Evolutionary conservation across 1,284 basidiomycete species (phyloP).

Genomic region (Marasmius sp.): DNA sequence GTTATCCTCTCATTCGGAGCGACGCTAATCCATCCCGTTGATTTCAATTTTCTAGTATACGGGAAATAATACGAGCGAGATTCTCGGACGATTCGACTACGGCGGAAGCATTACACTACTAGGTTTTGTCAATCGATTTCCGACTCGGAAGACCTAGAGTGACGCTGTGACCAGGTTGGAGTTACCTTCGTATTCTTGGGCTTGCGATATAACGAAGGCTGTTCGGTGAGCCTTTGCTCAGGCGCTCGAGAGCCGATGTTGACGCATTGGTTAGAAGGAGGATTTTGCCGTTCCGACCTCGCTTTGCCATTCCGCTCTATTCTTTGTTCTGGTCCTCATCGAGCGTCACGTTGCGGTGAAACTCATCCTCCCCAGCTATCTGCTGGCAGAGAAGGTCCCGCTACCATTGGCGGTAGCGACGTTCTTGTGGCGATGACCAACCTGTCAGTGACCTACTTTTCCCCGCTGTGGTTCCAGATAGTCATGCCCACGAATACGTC

Average conservation of each 20-base stretch:
- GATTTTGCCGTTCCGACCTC: conserved; percentile 56
- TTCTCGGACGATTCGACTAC: conserved; percentile 62
- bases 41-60: conserved; percentile 35
- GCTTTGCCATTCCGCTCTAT: conserved; percentile 44
- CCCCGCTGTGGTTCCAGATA: conserved; percentile 86
- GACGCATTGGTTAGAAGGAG: conserved; percentile 47
- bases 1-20: too few species aligned
- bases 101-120: conserved; percentile 64
- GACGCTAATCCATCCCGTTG: too few species aligned
- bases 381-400: conserved; percentile 67
- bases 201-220: conserved; percentile 65
- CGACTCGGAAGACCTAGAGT: neutral
- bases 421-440: conserved; percentile 76
- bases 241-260: neutral
- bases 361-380: conserved; percentile 70
- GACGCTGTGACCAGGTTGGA: conserved; percentile 46
- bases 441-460: conserved; percentile 77
- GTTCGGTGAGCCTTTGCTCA: conserved; percentile 40
- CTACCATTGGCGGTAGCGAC: conserved; percentile 69
- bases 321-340: conserved; percentile 57
- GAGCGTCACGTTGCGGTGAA: conserved; percentile 67
- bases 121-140: conserved; percentile 42
- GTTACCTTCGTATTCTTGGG: conserved; percentile 68
- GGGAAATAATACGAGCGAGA: conserved; percentile 50
- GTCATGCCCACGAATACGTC: conserved; percentile 72